A percentile compares a stretch with the other conserved stretches of the same genome.
phyloP scores from a whole-genome alignment of 2,329 filamentous ascomycete genomes.

The Orbilia quercus region DNA sequence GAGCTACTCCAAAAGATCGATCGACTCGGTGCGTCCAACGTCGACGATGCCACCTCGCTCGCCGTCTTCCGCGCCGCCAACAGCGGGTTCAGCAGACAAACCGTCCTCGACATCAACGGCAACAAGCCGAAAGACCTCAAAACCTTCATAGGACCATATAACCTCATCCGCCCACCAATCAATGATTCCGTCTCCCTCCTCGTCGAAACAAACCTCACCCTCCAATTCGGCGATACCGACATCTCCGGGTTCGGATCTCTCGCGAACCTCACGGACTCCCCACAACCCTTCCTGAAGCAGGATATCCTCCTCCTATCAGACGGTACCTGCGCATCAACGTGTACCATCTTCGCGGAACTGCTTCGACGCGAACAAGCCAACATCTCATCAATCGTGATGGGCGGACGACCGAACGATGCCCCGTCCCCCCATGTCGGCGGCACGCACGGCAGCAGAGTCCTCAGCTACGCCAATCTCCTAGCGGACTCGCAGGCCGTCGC shows the following conservation, averaged over 20 bases:
- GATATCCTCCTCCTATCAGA: slow-evolving; percentile 66
- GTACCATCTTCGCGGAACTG: slow-evolving; percentile 70
- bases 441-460: slow-evolving; percentile 68
- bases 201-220: slow-evolving; percentile 25
- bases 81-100: slow-evolving; percentile 60
- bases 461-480: slow-evolving; percentile 33
- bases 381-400: slow-evolving; percentile 66
- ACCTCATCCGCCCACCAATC: slow-evolving; percentile 55
- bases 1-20: background rate
- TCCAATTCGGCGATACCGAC: slow-evolving; percentile 4
- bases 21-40: background rate
- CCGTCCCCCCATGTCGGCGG: slow-evolving; percentile 68
- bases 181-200: slow-evolving; percentile 63
- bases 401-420: slow-evolving; percentile 60
- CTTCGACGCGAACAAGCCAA: slow-evolving; percentile 67
- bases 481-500: slow-evolving; percentile 8
- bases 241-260: slow-evolving; percentile 56
- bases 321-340: slow-evolving; percentile 72
- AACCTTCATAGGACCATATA: slow-evolving; percentile 64
- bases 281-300: slow-evolving; percentile 63
- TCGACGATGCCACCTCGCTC: background rate
- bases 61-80: slow-evolving; percentile 8
- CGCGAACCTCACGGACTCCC: slow-evolving; percentile 43
- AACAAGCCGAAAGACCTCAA: slow-evolving; percentile 61
- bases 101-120: slow-evolving; percentile 60